These are phyloP conservation scores for Acidiella bohemica DNA, from an alignment of 495 filamentous ascomycete species.

Conservation along the genomic window DNA sequence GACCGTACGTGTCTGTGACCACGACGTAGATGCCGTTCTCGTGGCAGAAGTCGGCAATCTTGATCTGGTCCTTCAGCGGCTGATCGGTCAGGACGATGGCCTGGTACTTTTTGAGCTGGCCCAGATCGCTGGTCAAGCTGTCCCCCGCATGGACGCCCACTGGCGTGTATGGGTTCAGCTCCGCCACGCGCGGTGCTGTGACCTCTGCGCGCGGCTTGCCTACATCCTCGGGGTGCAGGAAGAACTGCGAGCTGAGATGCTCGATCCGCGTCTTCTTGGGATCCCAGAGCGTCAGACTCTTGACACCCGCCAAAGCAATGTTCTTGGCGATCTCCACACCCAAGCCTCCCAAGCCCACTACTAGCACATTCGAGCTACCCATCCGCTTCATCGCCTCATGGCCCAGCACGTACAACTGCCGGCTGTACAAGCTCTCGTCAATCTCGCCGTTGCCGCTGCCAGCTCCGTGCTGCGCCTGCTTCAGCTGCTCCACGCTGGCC, in stretches of 20 bases:
- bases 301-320: conserved; percentile 90
- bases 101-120: conserved; percentile 73
- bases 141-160: conserved; percentile 56
- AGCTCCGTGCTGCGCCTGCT: conserved; percentile 33
- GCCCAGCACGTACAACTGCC: conserved; percentile 93
- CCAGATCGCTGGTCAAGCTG: conserved; percentile 54
- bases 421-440: conserved; percentile 94
- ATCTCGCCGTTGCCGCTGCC: conserved; percentile 45
- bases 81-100: conserved; percentile 82
- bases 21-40: conserved; percentile 81
- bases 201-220: conserved; percentile 80
- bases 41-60: conserved; percentile 84
- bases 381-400: conserved; percentile 99
- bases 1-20: conserved; percentile 73
- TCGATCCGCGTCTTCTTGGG: conserved; percentile 66
- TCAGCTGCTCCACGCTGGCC: conserved; percentile 43
- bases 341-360: conserved; percentile 82
- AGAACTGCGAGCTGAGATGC: conserved; percentile 93
- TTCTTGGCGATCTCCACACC: conserved; percentile 99
- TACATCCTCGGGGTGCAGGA: conserved; percentile 75
- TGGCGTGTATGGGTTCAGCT: conserved; percentile 93
- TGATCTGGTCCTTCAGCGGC: conserved; percentile 61
- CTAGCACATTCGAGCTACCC: conserved; percentile 86
- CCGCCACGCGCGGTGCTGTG: conserved; percentile 77
- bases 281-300: conserved; percentile 75